These are phyloP conservation scores for Penicillium glabrum DNA, from an alignment of 2,329 filamentous ascomycete species.

Conservation along the genomic window DNA sequence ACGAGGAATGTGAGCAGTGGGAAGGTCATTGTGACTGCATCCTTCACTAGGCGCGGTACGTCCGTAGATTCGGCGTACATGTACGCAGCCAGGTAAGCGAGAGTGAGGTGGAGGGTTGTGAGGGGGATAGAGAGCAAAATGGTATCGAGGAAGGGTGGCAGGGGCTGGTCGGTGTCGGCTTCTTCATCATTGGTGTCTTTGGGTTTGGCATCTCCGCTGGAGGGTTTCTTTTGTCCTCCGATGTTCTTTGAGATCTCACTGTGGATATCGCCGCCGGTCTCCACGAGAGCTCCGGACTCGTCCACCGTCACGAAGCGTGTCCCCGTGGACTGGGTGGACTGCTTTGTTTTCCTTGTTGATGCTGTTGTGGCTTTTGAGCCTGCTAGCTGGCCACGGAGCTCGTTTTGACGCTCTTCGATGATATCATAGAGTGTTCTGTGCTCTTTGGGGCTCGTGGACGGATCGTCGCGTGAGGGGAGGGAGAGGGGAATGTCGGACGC, in stretches of 20 bases:
- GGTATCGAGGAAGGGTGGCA: constrained; percentile 45
- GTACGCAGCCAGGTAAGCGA: constrained; percentile 47
- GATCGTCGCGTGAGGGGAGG: constrained; percentile 25
- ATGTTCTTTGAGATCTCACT: constrained; percentile 9
- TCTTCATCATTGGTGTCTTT: not conserved
- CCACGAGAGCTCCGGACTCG: constrained; percentile 22
- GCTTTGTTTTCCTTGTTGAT: not conserved
- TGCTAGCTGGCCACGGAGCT: constrained; percentile 23
- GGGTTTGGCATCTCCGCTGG: not conserved
- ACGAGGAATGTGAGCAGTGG: constrained; percentile 46
- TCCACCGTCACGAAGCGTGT: constrained; percentile 38
- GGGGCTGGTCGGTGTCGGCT: constrained; percentile 18
- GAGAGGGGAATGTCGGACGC: constrained; percentile 19
- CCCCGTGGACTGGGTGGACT: constrained; percentile 11
- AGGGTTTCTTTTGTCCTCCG: constrained; percentile 1
- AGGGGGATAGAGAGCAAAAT: constrained; percentile 44
- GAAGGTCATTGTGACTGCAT: constrained; percentile 41
- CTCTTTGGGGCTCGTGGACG: constrained; percentile 24
- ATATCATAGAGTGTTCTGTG: constrained; percentile 46
- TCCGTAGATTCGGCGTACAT: constrained; percentile 45
- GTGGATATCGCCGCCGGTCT: constrained; percentile 16
- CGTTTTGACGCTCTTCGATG: constrained; percentile 44
- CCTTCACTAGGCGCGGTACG: constrained; percentile 31
- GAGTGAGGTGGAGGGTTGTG: constrained; percentile 45
- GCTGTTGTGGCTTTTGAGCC: not conserved